These are phyloP conservation scores for Wickerhamomyces canadensis DNA, from an alignment of 805 yeast genomes.

Conservation along the genomic window DNA sequence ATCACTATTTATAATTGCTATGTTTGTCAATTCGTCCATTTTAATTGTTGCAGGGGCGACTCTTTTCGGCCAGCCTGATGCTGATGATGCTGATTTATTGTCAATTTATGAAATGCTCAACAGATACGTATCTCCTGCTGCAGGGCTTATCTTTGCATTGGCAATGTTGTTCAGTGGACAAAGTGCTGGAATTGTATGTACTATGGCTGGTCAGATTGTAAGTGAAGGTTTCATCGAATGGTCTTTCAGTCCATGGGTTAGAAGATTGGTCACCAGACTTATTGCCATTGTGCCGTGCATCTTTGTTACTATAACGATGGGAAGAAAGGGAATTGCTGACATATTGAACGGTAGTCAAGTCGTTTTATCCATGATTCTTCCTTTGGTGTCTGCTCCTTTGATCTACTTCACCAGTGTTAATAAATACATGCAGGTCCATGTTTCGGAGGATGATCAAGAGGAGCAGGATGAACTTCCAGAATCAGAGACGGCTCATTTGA, in stretches of 20 bases:
- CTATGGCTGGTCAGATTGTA: slow-evolving; percentile 91
- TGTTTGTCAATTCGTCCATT: slow-evolving; percentile 89
- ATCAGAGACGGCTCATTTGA: slow-evolving; percentile 5
- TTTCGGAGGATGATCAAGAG: slow-evolving; percentile 17
- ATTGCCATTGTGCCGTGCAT: slow-evolving; percentile 84
- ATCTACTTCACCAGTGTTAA: slow-evolving; percentile 73
- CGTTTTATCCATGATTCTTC: slow-evolving; percentile 70
- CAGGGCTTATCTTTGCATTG: slow-evolving; percentile 83
- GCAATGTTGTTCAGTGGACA: slow-evolving; percentile 91
- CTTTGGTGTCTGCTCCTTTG: slow-evolving; percentile 85
- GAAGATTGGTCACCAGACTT: slow-evolving; percentile 75
- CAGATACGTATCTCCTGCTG: slow-evolving; percentile 71
- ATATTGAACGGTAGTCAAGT: slow-evolving; percentile 82
- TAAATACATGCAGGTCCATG: slow-evolving; percentile 54
- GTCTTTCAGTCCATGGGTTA: slow-evolving; percentile 75
- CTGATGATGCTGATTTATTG: slow-evolving; percentile 75
- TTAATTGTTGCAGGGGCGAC: slow-evolving; percentile 91
- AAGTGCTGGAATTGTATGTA: slow-evolving; percentile 91
- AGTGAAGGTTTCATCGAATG: slow-evolving; percentile 84
- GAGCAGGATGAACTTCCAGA: background rate
- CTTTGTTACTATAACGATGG: slow-evolving; percentile 63
- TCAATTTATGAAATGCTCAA: slow-evolving; percentile 71
- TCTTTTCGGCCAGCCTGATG: slow-evolving; percentile 54
- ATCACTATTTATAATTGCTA: slow-evolving; percentile 79
- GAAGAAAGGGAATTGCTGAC: slow-evolving; percentile 74